A percentile compares a stretch with the other conserved stretches of the same genome.
phyloP scores from a whole-genome alignment of 129 eudicot species.

The Gnaphalium uliginosum region DNA sequence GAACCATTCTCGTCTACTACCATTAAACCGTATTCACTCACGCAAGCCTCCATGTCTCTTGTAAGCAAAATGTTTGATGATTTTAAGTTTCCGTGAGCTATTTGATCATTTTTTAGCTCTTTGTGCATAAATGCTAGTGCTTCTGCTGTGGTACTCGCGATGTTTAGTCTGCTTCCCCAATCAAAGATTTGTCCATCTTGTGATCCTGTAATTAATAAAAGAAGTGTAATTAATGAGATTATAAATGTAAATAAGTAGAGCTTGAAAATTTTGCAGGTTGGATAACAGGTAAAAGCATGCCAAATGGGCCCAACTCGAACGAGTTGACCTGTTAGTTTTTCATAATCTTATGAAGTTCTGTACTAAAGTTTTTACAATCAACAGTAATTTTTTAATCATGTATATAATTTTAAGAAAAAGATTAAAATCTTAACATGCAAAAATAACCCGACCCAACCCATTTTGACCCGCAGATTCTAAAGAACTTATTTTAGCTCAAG shows the following conservation, averaged over 20 bases:
- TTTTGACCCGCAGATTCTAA: neutral
- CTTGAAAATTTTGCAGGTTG: neutral
- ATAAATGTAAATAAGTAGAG: neutral
- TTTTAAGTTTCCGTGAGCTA: slow-evolving; percentile 81
- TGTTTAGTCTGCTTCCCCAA: slow-evolving; percentile 66
- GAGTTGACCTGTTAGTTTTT: neutral
- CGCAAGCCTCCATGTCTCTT: slow-evolving; percentile 48
- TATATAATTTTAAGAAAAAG: neutral
- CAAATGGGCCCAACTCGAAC: neutral
- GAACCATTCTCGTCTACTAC: slow-evolving; percentile 34
- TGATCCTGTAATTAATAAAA: slow-evolving; percentile 44
- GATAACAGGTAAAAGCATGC: neutral
- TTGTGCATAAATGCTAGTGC: slow-evolving; percentile 68
- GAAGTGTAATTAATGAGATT: neutral
- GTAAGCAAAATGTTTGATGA: slow-evolving; percentile 68
- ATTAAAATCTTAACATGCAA: neutral
- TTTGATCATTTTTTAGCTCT: slow-evolving; percentile 50
- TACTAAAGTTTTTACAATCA: neutral
- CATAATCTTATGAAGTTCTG: neutral
- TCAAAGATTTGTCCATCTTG: slow-evolving; percentile 50
- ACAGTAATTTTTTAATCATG: neutral
- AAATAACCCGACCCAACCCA: neutral
- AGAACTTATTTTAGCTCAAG: neutral
- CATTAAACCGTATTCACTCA: slow-evolving; percentile 83
- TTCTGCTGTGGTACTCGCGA: slow-evolving; percentile 51